Percentiles rank a stretch among this genome's conserved stretches.
Evolutionary conservation across 2,329 filamentous ascomycete species (phyloP).

Genomic region (Pseudopyrenochaeta lycopersici): DNA sequence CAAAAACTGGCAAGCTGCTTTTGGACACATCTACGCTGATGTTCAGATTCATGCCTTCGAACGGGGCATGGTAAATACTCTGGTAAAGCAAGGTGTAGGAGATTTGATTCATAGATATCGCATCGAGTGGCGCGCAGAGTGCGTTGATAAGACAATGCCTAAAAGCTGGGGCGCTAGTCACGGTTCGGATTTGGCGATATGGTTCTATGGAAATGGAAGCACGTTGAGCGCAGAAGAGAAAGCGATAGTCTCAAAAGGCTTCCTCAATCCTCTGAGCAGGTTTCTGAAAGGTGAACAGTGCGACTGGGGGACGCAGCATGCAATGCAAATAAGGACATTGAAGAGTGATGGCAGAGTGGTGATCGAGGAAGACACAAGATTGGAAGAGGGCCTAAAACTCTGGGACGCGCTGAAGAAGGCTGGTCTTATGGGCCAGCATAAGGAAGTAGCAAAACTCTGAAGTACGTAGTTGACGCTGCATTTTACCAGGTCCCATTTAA

Average conservation of each 20-base stretch:
- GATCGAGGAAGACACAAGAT: constrained; percentile 56
- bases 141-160: constrained; percentile 54
- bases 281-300: constrained; percentile 55
- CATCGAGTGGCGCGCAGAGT: constrained; percentile 62
- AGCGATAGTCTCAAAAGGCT: constrained; percentile 44
- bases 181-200: constrained; percentile 62
- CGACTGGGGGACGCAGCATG: constrained; percentile 49
- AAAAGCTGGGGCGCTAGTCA: constrained; percentile 64
- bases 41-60: constrained; percentile 64
- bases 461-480: neutral
- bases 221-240: constrained; percentile 57
- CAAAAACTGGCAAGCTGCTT: constrained; percentile 61
- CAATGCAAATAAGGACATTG: constrained; percentile 55
- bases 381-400: constrained; percentile 58
- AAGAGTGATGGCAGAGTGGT: constrained; percentile 57
- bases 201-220: constrained; percentile 64
- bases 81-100: constrained; percentile 55
- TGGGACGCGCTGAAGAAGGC: constrained; percentile 55
- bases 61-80: constrained; percentile 59
- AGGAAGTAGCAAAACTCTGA: constrained; percentile 17
- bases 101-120: constrained; percentile 62
- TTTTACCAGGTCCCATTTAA: no score
- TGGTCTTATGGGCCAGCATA: constrained; percentile 19
- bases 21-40: constrained; percentile 65
- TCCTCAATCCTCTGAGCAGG: constrained; percentile 49